Conservation (phyloP, 257 asterid species). For the Sherardia arvensis region DNA sequence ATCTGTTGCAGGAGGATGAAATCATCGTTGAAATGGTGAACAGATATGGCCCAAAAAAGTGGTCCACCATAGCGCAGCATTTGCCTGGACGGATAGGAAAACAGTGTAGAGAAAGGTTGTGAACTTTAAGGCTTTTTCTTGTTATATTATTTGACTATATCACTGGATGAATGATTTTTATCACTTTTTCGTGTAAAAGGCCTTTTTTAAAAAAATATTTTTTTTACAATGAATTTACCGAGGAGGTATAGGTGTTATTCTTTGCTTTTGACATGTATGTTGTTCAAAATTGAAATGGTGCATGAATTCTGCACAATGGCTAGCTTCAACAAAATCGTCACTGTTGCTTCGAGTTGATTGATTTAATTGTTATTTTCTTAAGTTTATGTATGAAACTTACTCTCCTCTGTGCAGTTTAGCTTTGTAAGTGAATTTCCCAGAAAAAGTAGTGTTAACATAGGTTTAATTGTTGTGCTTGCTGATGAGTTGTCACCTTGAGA, state of each 20-base stretch:
- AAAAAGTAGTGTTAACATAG: not conserved
- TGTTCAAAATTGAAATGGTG: not conserved
- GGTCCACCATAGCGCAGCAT: conserved; percentile 93
- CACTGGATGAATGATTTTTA: not conserved
- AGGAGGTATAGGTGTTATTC: not conserved
- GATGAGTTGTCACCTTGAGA: not conserved
- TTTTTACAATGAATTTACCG: not conserved
- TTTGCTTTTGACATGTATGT: not conserved
- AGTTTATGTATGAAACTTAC: not conserved
- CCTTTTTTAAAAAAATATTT: too few relatives aligned
- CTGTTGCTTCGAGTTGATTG: not conserved
- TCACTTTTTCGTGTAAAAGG: conserved; percentile 1
- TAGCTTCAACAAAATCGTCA: not conserved
- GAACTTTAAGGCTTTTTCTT: conserved; percentile 10
- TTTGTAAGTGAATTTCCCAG: not conserved
- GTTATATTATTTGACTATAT: conserved; percentile 4
- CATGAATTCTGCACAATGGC: not conserved
- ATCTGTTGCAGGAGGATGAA: conserved; percentile 72
- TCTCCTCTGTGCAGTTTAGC: not conserved
- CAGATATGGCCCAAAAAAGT: conserved; percentile 77
- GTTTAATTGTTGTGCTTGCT: not conserved
- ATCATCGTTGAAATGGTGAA: conserved; percentile 60
- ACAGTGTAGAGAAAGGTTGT: conserved; percentile 90
- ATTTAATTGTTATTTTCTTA: not conserved
- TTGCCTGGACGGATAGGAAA: conserved; percentile 98